Evolutionary conservation across 148 eudicot species (phyloP).

Genomic region (Gaultheria prostrata): DNA sequence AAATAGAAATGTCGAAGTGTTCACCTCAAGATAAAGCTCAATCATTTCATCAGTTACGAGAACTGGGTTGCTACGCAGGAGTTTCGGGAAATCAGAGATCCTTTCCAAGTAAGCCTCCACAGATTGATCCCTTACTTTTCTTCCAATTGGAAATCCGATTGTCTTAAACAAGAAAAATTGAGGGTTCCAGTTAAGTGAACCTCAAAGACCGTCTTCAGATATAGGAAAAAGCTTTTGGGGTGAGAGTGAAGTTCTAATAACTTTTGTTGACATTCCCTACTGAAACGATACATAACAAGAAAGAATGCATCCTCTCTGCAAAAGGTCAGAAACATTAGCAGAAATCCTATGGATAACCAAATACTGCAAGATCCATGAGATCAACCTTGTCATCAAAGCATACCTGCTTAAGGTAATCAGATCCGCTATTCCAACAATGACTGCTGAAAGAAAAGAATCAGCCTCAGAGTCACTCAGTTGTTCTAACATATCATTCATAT

Average conservation of each 20-base stretch:
- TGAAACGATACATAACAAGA: conserved; percentile 58
- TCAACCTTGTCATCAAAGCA: conserved; percentile 6
- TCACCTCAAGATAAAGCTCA: conserved; percentile 87
- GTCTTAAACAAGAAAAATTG: conserved; percentile 40
- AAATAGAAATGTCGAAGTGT: conserved; percentile 10
- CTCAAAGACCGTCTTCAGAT: conserved; percentile 84
- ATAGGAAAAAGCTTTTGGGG: conserved; percentile 82
- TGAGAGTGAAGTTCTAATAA: conserved; percentile 58
- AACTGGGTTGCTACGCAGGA: conserved; percentile 55
- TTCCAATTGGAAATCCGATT: conserved; percentile 32
- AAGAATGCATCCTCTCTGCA: conserved; percentile 74
- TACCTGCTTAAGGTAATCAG: conserved; percentile 75
- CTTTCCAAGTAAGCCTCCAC: conserved; percentile 54
- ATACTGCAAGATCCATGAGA: neutral
- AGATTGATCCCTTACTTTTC: conserved; percentile 41
- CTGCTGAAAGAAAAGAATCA: conserved; percentile 57
- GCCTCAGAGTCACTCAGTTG: conserved; percentile 40
- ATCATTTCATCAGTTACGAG: conserved; percentile 73
- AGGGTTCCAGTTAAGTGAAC: conserved; percentile 73
- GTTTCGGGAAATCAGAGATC: conserved; percentile 55
- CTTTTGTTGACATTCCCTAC: conserved; percentile 43
- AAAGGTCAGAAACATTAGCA: conserved; percentile 19
- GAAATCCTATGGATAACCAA: neutral
- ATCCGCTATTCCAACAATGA: conserved; percentile 66
- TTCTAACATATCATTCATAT: conserved; percentile 48